Percentiles rank a stretch among this genome's conserved stretches.
These are phyloP conservation scores for Malassezia furfur DNA, from an alignment of 1,284 basidiomycete genomes.

Conservation along the genomic window DNA sequence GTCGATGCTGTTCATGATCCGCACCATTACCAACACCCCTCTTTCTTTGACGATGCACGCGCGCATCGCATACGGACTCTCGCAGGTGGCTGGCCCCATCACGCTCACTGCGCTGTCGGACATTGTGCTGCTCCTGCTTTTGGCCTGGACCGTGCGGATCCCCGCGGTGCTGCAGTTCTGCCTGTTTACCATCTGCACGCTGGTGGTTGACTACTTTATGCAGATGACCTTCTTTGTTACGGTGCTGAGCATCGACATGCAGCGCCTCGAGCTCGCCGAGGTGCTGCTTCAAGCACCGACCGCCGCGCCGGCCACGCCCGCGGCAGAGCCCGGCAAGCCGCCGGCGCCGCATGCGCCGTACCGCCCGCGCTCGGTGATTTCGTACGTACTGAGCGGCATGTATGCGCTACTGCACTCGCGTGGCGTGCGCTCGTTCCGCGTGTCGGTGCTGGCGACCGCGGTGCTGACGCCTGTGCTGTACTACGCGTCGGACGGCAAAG, in stretches of 20 bases:
- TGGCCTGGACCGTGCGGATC: slow-evolving; percentile 62
- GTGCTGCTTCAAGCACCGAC: slow-evolving; percentile 15
- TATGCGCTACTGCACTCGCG: neutral
- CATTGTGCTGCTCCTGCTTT: slow-evolving; percentile 67
- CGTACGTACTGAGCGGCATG: neutral
- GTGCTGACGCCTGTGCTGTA: neutral
- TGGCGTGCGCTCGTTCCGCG: neutral
- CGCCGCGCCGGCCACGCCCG: neutral
- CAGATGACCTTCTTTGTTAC: slow-evolving; percentile 85
- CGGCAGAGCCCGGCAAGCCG: neutral
- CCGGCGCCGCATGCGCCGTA: slow-evolving; percentile 3
- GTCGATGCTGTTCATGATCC: slow-evolving; percentile 88
- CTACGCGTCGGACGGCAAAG: neutral
- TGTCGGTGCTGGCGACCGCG: neutral
- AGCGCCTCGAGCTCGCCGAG: slow-evolving; percentile 63
- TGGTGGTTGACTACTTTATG: slow-evolving; percentile 90
- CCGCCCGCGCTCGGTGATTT: slow-evolving; percentile 3
- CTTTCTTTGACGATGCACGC: slow-evolving; percentile 83
- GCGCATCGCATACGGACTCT: slow-evolving; percentile 77
- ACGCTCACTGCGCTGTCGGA: slow-evolving; percentile 82
- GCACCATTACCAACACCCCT: slow-evolving; percentile 79
- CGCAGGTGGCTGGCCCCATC: slow-evolving; percentile 77
- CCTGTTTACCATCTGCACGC: slow-evolving; percentile 80
- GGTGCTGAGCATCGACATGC: slow-evolving; percentile 78
- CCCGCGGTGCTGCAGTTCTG: slow-evolving; percentile 87